A percentile compares a stretch with the other conserved stretches of the same genome.
phyloP scores from a whole-genome alignment of 495 filamentous ascomycete species.

The Neurospora sp. region DNA sequence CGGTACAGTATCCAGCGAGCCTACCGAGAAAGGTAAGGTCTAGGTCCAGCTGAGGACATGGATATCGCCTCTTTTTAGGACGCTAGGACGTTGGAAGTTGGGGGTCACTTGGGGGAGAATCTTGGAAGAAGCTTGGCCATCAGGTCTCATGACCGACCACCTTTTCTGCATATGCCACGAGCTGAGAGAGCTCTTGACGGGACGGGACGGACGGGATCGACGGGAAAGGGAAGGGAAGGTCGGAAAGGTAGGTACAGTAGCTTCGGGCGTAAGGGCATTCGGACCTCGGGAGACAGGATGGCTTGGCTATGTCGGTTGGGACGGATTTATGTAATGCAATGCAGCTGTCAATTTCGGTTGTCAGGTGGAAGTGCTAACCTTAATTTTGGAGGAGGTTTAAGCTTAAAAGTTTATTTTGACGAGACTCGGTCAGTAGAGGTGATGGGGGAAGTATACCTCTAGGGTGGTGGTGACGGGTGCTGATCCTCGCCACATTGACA shows the following conservation, averaged over 20 bases:
- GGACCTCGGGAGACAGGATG: background rate
- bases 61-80: too few relatives aligned
- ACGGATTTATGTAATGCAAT: background rate
- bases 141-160: background rate
- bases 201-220: background rate
- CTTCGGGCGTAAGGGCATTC: background rate
- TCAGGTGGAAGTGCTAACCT: background rate
- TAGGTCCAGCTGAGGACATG: background rate
- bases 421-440: background rate
- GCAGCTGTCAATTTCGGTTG: background rate
- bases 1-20: background rate
- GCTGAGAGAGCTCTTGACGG: background rate
- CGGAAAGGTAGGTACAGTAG: background rate
- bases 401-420: background rate
- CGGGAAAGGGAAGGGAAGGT: too few relatives aligned
- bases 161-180: background rate
- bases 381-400: background rate
- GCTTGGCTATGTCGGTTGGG: too few relatives aligned
- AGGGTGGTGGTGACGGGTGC: background rate
- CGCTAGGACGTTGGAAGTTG: too few relatives aligned
- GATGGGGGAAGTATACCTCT: background rate
- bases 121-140: background rate
- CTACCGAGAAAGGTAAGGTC: background rate
- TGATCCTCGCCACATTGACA: background rate
- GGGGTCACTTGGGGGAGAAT: background rate